Evolutionary conservation across 495 filamentous ascomycete genomes (phyloP), one percentile per base, ranked within the genome.

Genomic region (Baudoinia panamericana): DNA sequence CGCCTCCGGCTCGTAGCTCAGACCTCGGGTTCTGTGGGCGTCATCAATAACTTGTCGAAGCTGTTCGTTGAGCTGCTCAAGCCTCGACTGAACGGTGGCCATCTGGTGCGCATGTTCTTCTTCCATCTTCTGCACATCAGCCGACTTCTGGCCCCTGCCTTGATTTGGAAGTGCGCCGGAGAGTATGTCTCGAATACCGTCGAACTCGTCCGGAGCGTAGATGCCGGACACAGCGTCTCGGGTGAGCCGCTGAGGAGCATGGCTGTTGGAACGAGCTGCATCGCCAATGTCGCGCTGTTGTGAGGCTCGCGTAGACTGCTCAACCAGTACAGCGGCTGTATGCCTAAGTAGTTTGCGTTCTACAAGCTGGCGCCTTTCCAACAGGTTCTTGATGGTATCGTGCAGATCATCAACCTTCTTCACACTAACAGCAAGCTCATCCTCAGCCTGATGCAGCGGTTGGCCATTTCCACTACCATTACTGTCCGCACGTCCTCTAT

Each of bases 381-480:
- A 82, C 39, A 92, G 59, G 28, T 66, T 64, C 70, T 78, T 85
- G 21, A 96, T 60, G 48, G 94, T 82, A 30, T 75, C 64, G 6
- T 84, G 74, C 35, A 97, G 60, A 28, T 92, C 80, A 49, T 93
- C 86, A 43, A 85, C 92, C 56, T 83, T 90, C 41, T 71, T 74
- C 51, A 78, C 75, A 54, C 80, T 84, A 15, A 72, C 63, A 13
- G 70, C 69, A 13, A 82, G 65, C 54, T 95, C 86, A 34, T 80
- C 75, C 39, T 88, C 83, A 10, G 78, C 69, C 60, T 73, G 74
- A 51, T 57, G 70, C 52, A 62, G 56, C 17, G 30, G 15, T 12
- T 29, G 5, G 10, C 71, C 69, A 31, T 76, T 62, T 3, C 76
- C 55, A 40, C 75, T 80, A 20, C 65, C 63, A 39, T 63, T 56